Evolutionary conservation across 2,329 filamentous ascomycete genomes (phyloP).

Genomic region (Fusarium zealandicum): DNA sequence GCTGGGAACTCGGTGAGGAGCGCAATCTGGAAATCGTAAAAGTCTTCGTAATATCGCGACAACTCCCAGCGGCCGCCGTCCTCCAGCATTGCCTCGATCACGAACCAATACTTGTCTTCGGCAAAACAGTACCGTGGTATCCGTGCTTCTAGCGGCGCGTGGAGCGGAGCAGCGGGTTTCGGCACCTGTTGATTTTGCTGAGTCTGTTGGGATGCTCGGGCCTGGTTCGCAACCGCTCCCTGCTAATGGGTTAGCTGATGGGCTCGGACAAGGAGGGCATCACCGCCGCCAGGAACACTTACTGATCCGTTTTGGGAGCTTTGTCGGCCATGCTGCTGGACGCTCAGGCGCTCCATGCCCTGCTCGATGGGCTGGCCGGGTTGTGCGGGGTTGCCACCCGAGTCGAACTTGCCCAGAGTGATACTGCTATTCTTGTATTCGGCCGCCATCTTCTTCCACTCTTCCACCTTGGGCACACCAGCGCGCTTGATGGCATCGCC

Average conservation of each 20-base stretch:
- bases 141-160: constrained; percentile 80
- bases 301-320: constrained; percentile 42
- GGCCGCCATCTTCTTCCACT: constrained; percentile 99
- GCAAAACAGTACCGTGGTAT: constrained; percentile 95
- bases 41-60: constrained; percentile 95
- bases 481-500: constrained; percentile 86
- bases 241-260: constrained; percentile 9
- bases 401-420: constrained; percentile 87
- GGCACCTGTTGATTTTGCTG: constrained; percentile 48
- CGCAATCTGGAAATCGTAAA: constrained; percentile 98
- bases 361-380: constrained; percentile 65
- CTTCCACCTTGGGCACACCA: constrained; percentile 92
- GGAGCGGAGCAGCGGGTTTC: constrained; percentile 62
- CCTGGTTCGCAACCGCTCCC: constrained; percentile 40
- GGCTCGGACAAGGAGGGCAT: neutral
- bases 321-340: constrained; percentile 54
- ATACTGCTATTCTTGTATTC: constrained; percentile 99
- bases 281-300: constrained; percentile 15
- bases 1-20: constrained; percentile 90
- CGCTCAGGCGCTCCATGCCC: constrained; percentile 80
- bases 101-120: constrained; percentile 99
- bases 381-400: constrained; percentile 51
- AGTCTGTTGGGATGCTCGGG: constrained; percentile 41
- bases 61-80: constrained; percentile 93
- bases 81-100: constrained; percentile 89